Evolutionary conservation across 805 yeast species (phyloP), one percentile per base, ranked within the genome.

Genomic region (Blastobotrys mokoenaii): DNA sequence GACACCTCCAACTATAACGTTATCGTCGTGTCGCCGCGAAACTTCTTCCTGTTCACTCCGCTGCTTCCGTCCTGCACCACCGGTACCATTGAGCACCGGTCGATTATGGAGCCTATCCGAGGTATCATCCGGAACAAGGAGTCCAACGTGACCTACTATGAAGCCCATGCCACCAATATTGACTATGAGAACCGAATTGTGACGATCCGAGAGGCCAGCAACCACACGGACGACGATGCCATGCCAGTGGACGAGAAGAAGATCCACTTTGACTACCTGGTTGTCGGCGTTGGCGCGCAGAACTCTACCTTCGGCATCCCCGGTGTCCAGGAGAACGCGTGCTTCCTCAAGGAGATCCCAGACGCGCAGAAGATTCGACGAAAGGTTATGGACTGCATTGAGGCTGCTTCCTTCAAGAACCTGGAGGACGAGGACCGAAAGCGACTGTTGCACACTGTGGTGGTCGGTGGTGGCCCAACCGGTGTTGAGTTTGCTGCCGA

Each of bases 401-500:
- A 90, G 71, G 83, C 87, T 51, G 96, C 97, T 37, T 75, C 88
- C 56, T 85, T 93, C 47, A 76, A 75, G 55, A 80, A 71, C 45
- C 50, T 60, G 30, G 77, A 74, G 50, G 85, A 79, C 55, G 80
- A 80, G 16, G 95, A 85, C 64, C 79, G 97, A 68, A 77, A 79
- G 68, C 79, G 95, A 65, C 74, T 90, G 58, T 75, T 89, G 63
- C 83, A 82, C 51, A 81, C 88, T 57, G 90, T 90, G 51, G 95
- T 90, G 51, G 94, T 93, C 55, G 97, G 97, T 60, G 97, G 97
- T 68, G 97, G 97, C 53, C 97, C 97, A 63, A 89, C 97, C 38
- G 97, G 97, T 71, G 96, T 89, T 51, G 97, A 88, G 70, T 84
- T 88, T 58, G 96, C 97, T 55, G 97, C 95, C 60, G 97, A 90